Conservation (phyloP, 345 rosid species). For the Sonneratia alba region DNA sequence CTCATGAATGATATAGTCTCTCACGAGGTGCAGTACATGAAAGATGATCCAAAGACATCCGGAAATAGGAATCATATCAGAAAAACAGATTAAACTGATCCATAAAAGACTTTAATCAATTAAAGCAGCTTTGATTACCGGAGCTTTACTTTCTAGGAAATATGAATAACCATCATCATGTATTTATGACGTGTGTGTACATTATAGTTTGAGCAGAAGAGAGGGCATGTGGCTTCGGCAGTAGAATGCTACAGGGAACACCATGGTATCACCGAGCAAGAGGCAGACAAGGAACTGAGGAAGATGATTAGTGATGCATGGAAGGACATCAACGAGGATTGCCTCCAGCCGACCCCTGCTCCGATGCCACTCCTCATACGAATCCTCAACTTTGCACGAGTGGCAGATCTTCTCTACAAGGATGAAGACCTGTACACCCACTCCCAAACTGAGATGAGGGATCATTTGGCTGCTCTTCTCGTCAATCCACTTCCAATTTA, state of each 20-base stretch:
- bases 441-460: not conserved
- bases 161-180: too few species aligned
- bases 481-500: constrained; percentile 5
- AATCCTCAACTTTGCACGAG: constrained; percentile 13
- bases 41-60: too few species aligned
- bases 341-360: not conserved
- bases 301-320: constrained; percentile 10
- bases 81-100: too few species aligned
- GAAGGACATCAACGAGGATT: constrained; percentile 9
- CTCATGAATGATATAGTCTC: constrained; percentile 5
- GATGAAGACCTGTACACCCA: constrained; percentile 13
- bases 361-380: constrained; percentile 14
- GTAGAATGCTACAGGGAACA: constrained; percentile 13
- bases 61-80: too few species aligned
- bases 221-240: constrained; percentile 13
- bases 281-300: constrained; percentile 5
- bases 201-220: constrained; percentile 13
- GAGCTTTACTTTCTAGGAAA: too few species aligned
- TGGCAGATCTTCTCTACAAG: constrained; percentile 15
- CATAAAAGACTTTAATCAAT: too few species aligned
- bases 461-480: constrained; percentile 4
- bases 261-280: constrained; percentile 5
- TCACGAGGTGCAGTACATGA: not conserved
- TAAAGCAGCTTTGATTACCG: too few species aligned
- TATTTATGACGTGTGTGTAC: too few species aligned